A percentile compares a stretch with the other conserved stretches of the same genome.
These are phyloP conservation scores for Fraxinus cuspidata DNA, from an alignment of 257 asterid genomes.

Conservation along the genomic window DNA sequence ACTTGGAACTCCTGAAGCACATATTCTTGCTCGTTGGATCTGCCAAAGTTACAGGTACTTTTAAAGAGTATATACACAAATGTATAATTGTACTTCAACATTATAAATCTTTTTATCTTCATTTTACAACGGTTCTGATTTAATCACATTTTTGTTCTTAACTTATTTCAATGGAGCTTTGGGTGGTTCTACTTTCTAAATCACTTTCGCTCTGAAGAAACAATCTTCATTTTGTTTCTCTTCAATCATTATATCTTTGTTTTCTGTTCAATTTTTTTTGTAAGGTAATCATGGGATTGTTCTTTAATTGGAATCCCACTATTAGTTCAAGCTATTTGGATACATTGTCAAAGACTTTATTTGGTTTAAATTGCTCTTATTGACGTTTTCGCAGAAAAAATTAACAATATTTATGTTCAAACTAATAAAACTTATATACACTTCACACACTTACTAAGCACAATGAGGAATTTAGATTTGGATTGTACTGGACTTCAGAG, in stretches of 20 bases:
- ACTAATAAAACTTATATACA: too few species aligned
- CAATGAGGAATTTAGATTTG: neutral
- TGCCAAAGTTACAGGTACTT: slow-evolving; percentile 76
- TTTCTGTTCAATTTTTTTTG: neutral
- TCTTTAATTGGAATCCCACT: neutral
- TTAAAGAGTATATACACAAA: neutral
- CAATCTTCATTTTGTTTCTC: neutral
- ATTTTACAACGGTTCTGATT: neutral
- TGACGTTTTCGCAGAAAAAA: too few species aligned
- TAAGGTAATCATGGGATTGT: neutral
- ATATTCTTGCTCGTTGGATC: slow-evolving; percentile 80
- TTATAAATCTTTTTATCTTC: neutral
- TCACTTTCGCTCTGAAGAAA: neutral
- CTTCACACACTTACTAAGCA: neutral
- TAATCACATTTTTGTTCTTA: neutral
- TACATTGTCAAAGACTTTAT: too few species aligned
- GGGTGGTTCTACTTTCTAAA: neutral
- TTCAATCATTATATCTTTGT: neutral
- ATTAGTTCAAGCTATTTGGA: too few species aligned
- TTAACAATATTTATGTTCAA: too few species aligned
- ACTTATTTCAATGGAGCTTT: neutral
- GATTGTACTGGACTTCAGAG: neutral
- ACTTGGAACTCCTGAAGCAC: slow-evolving; percentile 80
- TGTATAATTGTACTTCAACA: neutral
- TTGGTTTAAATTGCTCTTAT: too few species aligned